Evolutionary conservation across 257 asterid species (phyloP), one percentile per base, ranked within the genome.

Genomic region (Lycium ferocissimum): DNA sequence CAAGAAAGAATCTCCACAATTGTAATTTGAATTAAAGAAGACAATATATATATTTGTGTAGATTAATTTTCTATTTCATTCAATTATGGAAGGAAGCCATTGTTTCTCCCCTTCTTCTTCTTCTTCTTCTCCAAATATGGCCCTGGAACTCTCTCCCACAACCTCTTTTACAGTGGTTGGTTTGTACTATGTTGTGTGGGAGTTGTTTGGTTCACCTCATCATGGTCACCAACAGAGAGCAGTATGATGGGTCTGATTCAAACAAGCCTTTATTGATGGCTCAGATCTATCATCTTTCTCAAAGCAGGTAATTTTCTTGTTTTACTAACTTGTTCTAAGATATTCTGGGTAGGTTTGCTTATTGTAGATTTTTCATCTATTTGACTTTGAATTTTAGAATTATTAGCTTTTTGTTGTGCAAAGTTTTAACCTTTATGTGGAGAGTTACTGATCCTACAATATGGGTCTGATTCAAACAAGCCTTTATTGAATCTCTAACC

Each of bases 281-380:
- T 75, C 99, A 95, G 98, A 95, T 95, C 99, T 95, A 94, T 84
- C 98, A 95, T 90, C 96, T 95, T 37, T 90, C 98, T 0, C 97
- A 93, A 83, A 94, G 99, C 97, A 92, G 97, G 99, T 94, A 83
- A 79, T 22, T 62, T 12, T 62, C 22, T 54, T 56, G 33, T 8
- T 63, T 26, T 40, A 2, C 3, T 2, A 40, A 40, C 5, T 26
- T 40, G 45, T 40, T 40, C 45, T 40, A 40, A 40, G 45, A 5
- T 40, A 40, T 18, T 83, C 45, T 40, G 45, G 45, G 57, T 54
- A 33, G 37, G 12, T 11, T 11, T 53, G 80, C 84, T 40, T 40
- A 40, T 40, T 5, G 45, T 40, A 4, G 6, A 40, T 40, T 40
- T 40, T 40, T 40, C 45, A 40, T 40, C 45, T 40, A 3, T 40